Percentiles rank a stretch among this genome's conserved stretches.
phyloP scores from a whole-genome alignment of 1,284 basidiomycete genomes.

The Fistulina hepatica region DNA sequence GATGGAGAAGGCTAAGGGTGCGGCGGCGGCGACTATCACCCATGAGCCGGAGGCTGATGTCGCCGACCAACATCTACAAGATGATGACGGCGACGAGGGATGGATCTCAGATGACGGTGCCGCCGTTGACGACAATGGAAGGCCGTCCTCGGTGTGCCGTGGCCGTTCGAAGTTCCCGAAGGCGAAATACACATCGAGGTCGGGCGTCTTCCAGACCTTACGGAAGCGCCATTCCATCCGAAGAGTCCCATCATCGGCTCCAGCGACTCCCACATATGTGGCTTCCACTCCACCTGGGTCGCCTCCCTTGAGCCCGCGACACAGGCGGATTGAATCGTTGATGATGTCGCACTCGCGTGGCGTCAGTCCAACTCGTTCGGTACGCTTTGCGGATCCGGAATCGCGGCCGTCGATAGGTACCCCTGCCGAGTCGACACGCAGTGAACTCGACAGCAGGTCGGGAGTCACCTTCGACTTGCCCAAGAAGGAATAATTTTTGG shows the following conservation, averaged over 20 bases:
- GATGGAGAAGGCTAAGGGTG: background rate
- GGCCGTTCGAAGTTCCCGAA: constrained; percentile 14
- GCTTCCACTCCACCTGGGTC: background rate
- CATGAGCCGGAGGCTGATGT: constrained; percentile 16
- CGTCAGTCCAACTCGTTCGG: constrained; percentile 37
- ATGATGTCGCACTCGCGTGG: constrained; percentile 28
- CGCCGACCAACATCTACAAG: constrained; percentile 1
- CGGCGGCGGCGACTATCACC: constrained; percentile 19
- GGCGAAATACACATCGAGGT: constrained; percentile 3
- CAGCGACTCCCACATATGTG: background rate
- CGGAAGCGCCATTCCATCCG: constrained; percentile 4
- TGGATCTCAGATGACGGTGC: constrained; percentile 20
- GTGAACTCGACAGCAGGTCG: constrained; percentile 2
- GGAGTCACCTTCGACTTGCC: constrained; percentile 2
- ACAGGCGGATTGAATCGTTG: constrained; percentile 27
- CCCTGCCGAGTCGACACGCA: background rate
- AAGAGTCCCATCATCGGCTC: too few species aligned
- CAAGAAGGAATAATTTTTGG: too few species aligned
- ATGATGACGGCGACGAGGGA: constrained; percentile 21
- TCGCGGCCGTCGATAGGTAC: constrained; percentile 15
- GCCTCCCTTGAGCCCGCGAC: constrained; percentile 10
- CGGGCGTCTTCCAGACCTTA: constrained; percentile 9
- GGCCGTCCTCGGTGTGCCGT: constrained; percentile 3
- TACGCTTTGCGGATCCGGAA: constrained; percentile 34
- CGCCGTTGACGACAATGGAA: constrained; percentile 1